These are phyloP conservation scores for Francoa sonchifolia DNA, from an alignment of 441 rosid genomes.

Conservation along the genomic window DNA sequence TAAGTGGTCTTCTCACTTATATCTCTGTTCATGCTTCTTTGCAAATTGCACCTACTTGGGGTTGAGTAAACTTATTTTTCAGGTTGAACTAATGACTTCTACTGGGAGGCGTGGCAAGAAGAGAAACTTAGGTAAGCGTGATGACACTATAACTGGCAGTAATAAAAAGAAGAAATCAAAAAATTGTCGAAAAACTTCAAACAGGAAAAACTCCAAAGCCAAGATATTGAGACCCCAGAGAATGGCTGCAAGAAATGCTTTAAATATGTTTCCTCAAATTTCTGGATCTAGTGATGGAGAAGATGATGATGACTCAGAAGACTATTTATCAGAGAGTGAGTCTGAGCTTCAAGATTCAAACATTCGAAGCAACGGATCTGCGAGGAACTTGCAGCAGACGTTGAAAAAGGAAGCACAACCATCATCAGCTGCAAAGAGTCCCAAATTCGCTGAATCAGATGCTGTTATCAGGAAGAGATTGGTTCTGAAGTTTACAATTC, in stretches of 20 bases:
- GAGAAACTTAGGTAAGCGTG: conserved; percentile 42
- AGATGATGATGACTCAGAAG: conserved; percentile 31
- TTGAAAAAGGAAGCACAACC: conserved; percentile 10
- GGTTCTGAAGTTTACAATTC: conserved; percentile 45
- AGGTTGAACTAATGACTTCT: conserved; percentile 36
- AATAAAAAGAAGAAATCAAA: conserved; percentile 33
- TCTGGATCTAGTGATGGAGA: conserved; percentile 52
- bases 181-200: conserved; percentile 32
- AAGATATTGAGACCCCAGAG: conserved; percentile 58
- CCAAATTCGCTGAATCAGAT: conserved; percentile 32
- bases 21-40: conserved; percentile 10
- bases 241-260: conserved; percentile 65
- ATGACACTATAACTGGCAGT: conserved; percentile 28
- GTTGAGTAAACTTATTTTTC: conserved; percentile 19
- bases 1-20: conserved; percentile 23
- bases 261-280: conserved; percentile 50
- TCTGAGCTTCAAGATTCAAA: conserved; percentile 16
- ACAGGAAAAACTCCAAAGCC: conserved; percentile 32
- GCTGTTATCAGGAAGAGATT: conserved; percentile 43
- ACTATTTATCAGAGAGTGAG: conserved; percentile 40
- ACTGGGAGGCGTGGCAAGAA: conserved; percentile 48
- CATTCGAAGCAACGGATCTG: conserved; percentile 16
- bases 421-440: conserved; percentile 20
- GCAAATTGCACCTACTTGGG: conserved; percentile 10
- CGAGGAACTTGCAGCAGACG: conserved; percentile 25